Evolutionary conservation across 176 grass and related monocot species (phyloP), one percentile per base, ranked within the genome.

Genomic region (Aegilops longissima): DNA sequence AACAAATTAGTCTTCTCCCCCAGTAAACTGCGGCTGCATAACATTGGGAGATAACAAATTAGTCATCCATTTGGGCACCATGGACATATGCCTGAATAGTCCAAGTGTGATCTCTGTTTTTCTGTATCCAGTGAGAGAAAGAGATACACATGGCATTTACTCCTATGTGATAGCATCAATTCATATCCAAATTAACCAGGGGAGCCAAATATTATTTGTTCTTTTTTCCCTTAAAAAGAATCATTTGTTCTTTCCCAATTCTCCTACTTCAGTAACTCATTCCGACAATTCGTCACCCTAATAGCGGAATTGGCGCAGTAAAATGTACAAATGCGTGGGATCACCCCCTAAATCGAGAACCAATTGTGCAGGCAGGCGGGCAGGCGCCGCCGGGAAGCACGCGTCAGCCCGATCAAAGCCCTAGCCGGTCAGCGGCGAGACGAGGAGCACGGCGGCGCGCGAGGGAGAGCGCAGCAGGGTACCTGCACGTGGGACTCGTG

Each of bases 391-490:
- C 38, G 40, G 12, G 14, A 51, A 36, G 38, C 75, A 21, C 39
- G 12, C 76, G 36, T 30, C 33, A 83, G 65, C 40, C 82, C 65
- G 76, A 20, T 47, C 30, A 67, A 69, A 90, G 82, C 77, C 74
- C 85, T 87, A 85, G 61, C 1, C 34, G 8, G 80, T 51, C 8
- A 12, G 16, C 14, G 27, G 27, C 14, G 25, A 76, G 25, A 20
- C 4, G 8, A 66, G 42, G 72, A 45, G 24, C 33, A 67, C 45
- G 80, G 78, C 31, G 16, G 56, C 39, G 21, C 49, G 21, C 21
- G 31, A 25, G 59, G 9, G 36, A 2, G 58, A 21, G 20, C 6
- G 61, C 20, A 5, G n/a, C n/a, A 20, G 61, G 30, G 5, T 12
- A 44, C 85, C 58, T 54, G 51, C 51, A 54, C 51, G 16, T 54